Evolutionary conservation across 257 asterid genomes (phyloP), one percentile per base, ranked within the genome.

Genomic region (Hygrophila difformis): DNA sequence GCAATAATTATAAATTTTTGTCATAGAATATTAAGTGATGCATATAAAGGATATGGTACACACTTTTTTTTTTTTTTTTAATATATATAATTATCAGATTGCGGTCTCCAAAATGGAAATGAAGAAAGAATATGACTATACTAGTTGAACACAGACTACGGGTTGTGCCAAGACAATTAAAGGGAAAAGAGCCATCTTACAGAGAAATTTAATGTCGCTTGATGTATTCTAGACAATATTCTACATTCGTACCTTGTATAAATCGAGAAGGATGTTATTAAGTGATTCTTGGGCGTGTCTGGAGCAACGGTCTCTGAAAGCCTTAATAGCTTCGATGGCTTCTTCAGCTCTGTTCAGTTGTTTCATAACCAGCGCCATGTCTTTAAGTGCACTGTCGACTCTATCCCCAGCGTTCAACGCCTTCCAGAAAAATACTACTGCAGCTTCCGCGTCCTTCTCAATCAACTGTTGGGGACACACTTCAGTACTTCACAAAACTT

Each of bases 341-440:
- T 87, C 86, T 63, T 80, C 94, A 18, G 85, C 53, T 42, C 93
- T 63, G 49, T 80, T 81, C 47, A 60, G 85, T 44, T 87, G 97
- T 61, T 83, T 87, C 97, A 87, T 75, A 24, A 87, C 94, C 44
- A 87, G 87, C 26, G 81, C 97, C 97, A 87, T 75, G 65, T 87
- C 97, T 66, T 87, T 87, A 26, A 87, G 84, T 0, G 97, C 97
- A 51, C 97, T 87, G 24, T 83, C 94, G 4, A 83, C 94, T 67
- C 91, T 67, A 62, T 83, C 97, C 35, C 97, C 93, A 0, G 60
- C 74, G 52, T 83, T 83, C 34, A 87, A 77, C 1, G 97, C 94
- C 71, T 71, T 74, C 97, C 94, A 80, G 47, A 87, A 87, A 20
- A 72, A 70, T 33, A 70, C 74, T 10, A 83, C 61, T 31, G 94